These are phyloP conservation scores for Cytidiella melzeri DNA, from an alignment of 768 basidiomycete species.

Conservation along the genomic window DNA sequence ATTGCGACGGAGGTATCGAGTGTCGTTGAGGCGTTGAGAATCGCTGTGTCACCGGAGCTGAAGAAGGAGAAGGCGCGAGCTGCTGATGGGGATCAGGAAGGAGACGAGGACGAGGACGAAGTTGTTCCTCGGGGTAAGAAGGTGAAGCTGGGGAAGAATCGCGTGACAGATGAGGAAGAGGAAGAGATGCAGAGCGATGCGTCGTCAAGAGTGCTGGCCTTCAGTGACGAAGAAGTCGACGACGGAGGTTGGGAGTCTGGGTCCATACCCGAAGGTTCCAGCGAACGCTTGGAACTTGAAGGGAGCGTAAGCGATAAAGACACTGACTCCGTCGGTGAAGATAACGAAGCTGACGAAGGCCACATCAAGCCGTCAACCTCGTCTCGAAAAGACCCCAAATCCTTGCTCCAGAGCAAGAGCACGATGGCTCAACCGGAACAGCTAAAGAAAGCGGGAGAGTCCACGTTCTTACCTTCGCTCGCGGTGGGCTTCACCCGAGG, in stretches of 20 bases:
- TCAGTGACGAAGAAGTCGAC: conserved; percentile 18
- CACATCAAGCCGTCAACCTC: conserved; percentile 13
- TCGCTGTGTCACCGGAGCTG: conserved; percentile 20
- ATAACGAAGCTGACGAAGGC: conserved; percentile 19
- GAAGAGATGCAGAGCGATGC: conserved; percentile 34
- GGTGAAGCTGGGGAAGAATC: conserved; percentile 5
- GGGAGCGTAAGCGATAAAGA: conserved; percentile 17
- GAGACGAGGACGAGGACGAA: conserved; percentile 23
- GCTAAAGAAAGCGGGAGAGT: conserved; percentile 24
- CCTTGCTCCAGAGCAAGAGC: conserved; percentile 8
- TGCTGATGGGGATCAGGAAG: conserved; percentile 10
- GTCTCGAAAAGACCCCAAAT: not conserved
- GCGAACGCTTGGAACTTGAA: conserved; percentile 21
- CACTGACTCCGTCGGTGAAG: conserved; percentile 14
- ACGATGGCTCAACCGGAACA: conserved; percentile 16
- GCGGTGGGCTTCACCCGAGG: conserved; percentile 81
- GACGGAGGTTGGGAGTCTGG: conserved; percentile 52
- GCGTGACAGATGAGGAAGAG: conserved; percentile 4
- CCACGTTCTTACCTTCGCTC: conserved; percentile 84
- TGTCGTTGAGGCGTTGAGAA: conserved; percentile 48
- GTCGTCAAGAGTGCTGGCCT: conserved; percentile 18
- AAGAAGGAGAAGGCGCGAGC: not conserved
- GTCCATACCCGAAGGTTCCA: conserved; percentile 27
- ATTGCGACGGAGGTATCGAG: conserved; percentile 52
- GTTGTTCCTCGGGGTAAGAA: conserved; percentile 14